Evolutionary conservation across 352 stramenopile species (phyloP).

Genomic region (Thalassiosira exigua): DNA sequence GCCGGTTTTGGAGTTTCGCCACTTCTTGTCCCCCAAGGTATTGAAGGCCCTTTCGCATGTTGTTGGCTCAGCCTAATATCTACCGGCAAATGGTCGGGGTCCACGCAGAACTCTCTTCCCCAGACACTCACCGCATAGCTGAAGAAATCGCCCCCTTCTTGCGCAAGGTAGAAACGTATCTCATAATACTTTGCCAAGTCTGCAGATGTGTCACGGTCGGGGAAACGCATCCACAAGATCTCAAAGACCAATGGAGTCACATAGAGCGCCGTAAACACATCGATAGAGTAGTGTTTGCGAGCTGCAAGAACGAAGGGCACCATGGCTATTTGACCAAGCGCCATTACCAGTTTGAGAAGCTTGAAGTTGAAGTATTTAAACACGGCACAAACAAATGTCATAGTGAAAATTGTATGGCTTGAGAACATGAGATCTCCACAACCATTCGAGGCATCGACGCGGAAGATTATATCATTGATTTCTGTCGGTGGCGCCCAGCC

Average conservation of each 20-base stretch:
- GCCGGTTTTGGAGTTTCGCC: constrained; percentile 6
- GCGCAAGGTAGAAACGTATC: constrained; percentile 42
- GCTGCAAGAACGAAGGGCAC: constrained; percentile 89
- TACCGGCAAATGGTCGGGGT: constrained; percentile 30
- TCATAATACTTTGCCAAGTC: constrained; percentile 44
- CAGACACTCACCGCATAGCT: constrained; percentile 42
- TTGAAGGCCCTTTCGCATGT: constrained; percentile 4
- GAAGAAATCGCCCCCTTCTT: constrained; percentile 18
- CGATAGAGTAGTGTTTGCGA: constrained; percentile 90
- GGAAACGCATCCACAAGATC: constrained; percentile 41
- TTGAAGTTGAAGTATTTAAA: constrained; percentile 90
- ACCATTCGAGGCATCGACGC: constrained; percentile 58
- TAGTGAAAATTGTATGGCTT: constrained; percentile 91
- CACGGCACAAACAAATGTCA: constrained; percentile 88
- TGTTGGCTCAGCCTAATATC: constrained; percentile 18
- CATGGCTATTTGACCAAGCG: constrained; percentile 85
- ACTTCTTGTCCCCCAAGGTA: constrained; percentile 22
- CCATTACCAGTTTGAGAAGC: constrained; percentile 84
- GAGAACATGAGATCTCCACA: constrained; percentile 93
- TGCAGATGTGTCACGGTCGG: constrained; percentile 32
- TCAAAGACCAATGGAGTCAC: constrained; percentile 88
- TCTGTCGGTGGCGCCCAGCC: constrained; percentile 39
- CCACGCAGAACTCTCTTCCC: constrained; percentile 38
- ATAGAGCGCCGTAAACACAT: constrained; percentile 90
- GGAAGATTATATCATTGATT: constrained; percentile 44